Evolutionary conservation across 2,329 filamentous ascomycete species (phyloP), one percentile per base, ranked within the genome.

Genomic region (Aspergillus arachidicola): DNA sequence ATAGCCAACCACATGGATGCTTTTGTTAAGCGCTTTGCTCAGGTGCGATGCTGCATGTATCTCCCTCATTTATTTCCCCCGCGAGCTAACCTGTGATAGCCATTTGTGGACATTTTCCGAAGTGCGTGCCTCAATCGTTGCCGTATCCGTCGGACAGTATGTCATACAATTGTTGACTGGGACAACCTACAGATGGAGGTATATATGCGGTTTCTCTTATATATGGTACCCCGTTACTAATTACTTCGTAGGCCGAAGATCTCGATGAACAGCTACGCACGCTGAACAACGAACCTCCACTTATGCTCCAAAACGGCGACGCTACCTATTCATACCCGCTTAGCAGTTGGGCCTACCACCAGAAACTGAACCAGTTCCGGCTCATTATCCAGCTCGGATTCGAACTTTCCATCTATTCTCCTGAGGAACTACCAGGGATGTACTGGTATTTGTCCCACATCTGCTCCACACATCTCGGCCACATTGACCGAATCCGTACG

Each of bases 321-420:
- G 81, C 84, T 46, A 84, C 87, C 0, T 89, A 87, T 73, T 84
- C 89, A 0, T 90, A 91, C 58, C 89, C 93, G 0, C 83, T 98
- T 0, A 93, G 91, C 1, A 93, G 91, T 4, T 99, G 95, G 95
- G 87, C 89, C 0, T 96, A 94, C 71, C 86, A 94, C 64, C 92
- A 96, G 78, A 98, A 97, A 77, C 84, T 97, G n/a, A 87, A 86
- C 34, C 87, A 94, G 72, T 92, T 97, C 85, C 90, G 94, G 74
- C 91, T 89, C 83, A 90, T 96, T 53, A 85, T 97, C 19, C 91
- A 97, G 73, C 87, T 97, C 36, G 95, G 96, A 14, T 98, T 99
- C 76, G 95, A 99, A 78, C 88, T 97, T 14, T 90, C 94, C 50
- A 87, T 97, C 11, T 98, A 98, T 77, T 89, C 94, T 59, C 85